phyloP scores from a whole-genome alignment of 1,139 yeast genomes.

The Spathaspora sp. region DNA sequence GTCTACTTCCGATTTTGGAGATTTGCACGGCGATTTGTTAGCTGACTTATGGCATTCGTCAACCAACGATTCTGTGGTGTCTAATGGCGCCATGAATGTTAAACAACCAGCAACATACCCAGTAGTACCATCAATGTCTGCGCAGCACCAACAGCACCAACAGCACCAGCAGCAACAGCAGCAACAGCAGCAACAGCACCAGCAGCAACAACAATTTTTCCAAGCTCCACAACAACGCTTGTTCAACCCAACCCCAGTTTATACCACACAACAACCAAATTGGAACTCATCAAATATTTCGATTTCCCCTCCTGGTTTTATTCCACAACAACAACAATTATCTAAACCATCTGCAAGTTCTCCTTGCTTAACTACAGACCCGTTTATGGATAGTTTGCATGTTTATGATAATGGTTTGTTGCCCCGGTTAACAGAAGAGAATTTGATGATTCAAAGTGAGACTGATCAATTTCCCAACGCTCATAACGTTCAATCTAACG shows the following conservation, averaged over 20 bases:
- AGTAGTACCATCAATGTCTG: background rate
- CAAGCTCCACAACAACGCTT: slow-evolving; percentile 4
- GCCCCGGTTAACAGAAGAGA: slow-evolving; percentile 4
- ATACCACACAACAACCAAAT: slow-evolving; percentile 3
- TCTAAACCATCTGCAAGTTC: background rate
- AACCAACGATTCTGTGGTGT: slow-evolving; percentile 14
- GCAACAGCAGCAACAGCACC: too few species aligned
- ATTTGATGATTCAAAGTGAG: slow-evolving; percentile 1
- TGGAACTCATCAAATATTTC: slow-evolving; percentile 5
- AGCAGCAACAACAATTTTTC: too few species aligned
- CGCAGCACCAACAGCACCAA: slow-evolving; percentile 1
- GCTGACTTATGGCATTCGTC: slow-evolving; percentile 37
- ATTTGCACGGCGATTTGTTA: slow-evolving; percentile 28
- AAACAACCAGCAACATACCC: slow-evolving; percentile 5
- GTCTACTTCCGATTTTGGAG: slow-evolving; percentile 24
- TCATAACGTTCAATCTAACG: slow-evolving; percentile 2
- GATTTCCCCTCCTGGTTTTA: slow-evolving; percentile 7
- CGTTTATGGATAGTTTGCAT: background rate
- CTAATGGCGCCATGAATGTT: slow-evolving; percentile 7
- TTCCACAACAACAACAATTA: background rate
- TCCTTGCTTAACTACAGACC: slow-evolving; percentile 1
- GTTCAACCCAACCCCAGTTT: slow-evolving; percentile 1
- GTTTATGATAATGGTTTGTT: background rate
- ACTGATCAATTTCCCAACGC: background rate
- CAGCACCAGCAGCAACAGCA: background rate